Percentiles rank a stretch among this genome's conserved stretches.
These are phyloP conservation scores for Fusarium clavum DNA, from an alignment of 2,329 filamentous ascomycete genomes.

Conservation along the genomic window DNA sequence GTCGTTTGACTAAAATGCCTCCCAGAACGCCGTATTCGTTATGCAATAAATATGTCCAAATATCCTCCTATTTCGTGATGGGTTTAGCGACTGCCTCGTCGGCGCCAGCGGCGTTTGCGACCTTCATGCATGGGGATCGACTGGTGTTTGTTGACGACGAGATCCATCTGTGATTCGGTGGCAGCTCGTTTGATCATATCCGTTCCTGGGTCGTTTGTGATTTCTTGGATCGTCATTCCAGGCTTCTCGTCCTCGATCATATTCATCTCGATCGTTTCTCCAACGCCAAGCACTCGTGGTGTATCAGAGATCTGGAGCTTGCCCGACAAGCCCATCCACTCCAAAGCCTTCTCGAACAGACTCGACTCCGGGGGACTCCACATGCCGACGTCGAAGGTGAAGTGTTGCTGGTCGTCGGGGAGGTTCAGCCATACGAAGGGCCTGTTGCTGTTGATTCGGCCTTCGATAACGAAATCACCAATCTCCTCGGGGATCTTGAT, in stretches of 20 bases:
- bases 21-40: constrained; percentile 8
- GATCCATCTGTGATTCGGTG: constrained; percentile 12
- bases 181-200: constrained; percentile 17
- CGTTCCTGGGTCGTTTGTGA: neutral
- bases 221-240: constrained; percentile 9
- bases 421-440: constrained; percentile 55
- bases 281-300: constrained; percentile 45
- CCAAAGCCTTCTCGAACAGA: constrained; percentile 46
- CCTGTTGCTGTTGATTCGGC: constrained; percentile 54
- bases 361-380: constrained; percentile 48
- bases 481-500: constrained; percentile 53
- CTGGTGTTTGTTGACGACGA: constrained; percentile 18
- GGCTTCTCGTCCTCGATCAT: constrained; percentile 27
- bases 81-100: neutral
- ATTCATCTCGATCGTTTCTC: constrained; percentile 19
- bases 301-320: constrained; percentile 32
- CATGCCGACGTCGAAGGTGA: constrained; percentile 50
- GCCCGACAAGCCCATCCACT: constrained; percentile 45
- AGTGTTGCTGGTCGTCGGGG: constrained; percentile 50
- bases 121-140: constrained; percentile 28
- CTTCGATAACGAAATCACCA: constrained; percentile 54
- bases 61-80: neutral
- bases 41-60: neutral
- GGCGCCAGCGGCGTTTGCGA: constrained; percentile 17
- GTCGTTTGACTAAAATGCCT: neutral